A percentile compares a stretch with the other conserved stretches of the same genome.
Conservation (phyloP, 1,139 yeast species). For the Sugiyamaella paludigena region DNA sequence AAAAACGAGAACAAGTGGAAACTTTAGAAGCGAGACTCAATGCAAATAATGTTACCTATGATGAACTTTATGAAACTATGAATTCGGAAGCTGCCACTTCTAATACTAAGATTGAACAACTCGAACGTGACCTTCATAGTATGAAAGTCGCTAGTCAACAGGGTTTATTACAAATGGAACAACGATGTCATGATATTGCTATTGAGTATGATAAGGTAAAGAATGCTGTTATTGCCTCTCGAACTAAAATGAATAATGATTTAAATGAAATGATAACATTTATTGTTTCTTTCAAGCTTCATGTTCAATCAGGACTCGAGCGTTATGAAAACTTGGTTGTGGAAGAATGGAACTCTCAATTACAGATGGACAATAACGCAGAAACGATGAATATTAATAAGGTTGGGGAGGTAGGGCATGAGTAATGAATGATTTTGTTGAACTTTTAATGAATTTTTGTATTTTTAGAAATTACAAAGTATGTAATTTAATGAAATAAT, state of each 20-base stretch:
- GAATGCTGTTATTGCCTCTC: conserved; percentile 48
- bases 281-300: conserved; percentile 62
- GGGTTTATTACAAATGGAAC: conserved; percentile 55
- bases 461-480: too few relatives aligned
- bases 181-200: conserved; percentile 53
- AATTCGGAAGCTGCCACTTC: conserved; percentile 53
- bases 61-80: conserved; percentile 57
- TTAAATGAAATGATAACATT: conserved; percentile 57
- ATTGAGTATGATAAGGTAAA: conserved; percentile 55
- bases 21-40: conserved; percentile 56
- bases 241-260: conserved; percentile 51
- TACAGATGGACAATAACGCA: conserved; percentile 6
- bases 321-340: conserved; percentile 47
- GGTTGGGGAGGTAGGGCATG: too few relatives aligned
- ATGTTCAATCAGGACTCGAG: conserved; percentile 58
- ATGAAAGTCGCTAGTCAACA: conserved; percentile 54
- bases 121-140: conserved; percentile 59
- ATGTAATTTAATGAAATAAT: too few relatives aligned
- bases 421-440: too few relatives aligned
- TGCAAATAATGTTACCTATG: conserved; percentile 53
- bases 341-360: conserved; percentile 24
- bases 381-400: too few relatives aligned
- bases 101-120: conserved; percentile 62
- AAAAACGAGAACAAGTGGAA: conserved; percentile 59
- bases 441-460: too few relatives aligned